Evolutionary conservation across 176 grass and related monocot genomes (phyloP), one percentile per base, ranked within the genome.

Genomic region (Oryza coarctata): DNA sequence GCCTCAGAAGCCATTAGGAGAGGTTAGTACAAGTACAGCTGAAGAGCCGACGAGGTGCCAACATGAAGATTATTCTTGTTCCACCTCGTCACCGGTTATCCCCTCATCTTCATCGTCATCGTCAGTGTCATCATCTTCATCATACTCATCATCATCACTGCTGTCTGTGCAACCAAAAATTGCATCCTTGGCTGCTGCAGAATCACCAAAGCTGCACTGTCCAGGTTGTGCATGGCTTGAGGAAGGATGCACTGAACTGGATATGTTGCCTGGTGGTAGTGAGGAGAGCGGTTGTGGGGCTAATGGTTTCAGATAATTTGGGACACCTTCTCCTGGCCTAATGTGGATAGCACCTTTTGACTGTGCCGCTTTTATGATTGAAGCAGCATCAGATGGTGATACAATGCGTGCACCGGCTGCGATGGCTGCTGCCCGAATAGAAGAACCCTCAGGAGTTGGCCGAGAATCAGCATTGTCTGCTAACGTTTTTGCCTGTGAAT

Each of bases 381-480:
- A 86, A 45, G 90, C 86, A 68, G 86, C 89, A 35, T 91, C 86
- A 49, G 89, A 91, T 74, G 86, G 86, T 12, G 86, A 85, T 2
- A 73, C 86, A 4, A 91, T 88, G 65, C 78, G 89, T 2, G 89
- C 89, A 36, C 89, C 89, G 0, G 86, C 86, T 68, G 89, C 89
- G 35, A 91, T 85, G 68, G 89, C 89, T 69, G 78, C 78, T n/a
- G 89, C 89, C 61, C 89, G 81, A 78, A 91, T 88, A 11, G 82
- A 84, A 36, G 81, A 88, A 44, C 62, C 68, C 29, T 91, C 72
- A 10, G 78, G 47, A 63, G 71, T 68, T 70, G 44, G 11, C 35
- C n/a, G 78, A 45, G 81, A 57, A 6, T 82, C 82, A 30, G 29
- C 32, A 41, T 15, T 77, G 22, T 77, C 85, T 63, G 27, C 23